phyloP scores from a whole-genome alignment of 768 basidiomycete genomes.

The Cystobasidium tubakii region DNA sequence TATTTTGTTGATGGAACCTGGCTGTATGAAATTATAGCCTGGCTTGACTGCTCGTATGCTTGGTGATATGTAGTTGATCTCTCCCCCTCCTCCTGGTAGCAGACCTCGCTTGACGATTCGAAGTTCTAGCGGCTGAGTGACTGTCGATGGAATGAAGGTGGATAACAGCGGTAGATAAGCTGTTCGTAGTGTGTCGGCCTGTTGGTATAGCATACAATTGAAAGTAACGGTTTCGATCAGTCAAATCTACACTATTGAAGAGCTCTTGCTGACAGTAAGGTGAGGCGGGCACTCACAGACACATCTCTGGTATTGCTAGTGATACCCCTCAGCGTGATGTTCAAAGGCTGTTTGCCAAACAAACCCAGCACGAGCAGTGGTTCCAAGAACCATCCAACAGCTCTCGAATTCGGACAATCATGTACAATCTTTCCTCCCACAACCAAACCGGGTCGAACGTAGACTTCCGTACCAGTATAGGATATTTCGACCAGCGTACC shows the following conservation, averaged over 20 bases:
- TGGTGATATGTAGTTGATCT: constrained; percentile 88
- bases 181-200: constrained; percentile 40
- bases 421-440: constrained; percentile 73
- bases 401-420: constrained; percentile 80
- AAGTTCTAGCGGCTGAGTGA: constrained; percentile 83
- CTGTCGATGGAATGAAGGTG: constrained; percentile 71
- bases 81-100: constrained; percentile 83
- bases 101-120: constrained; percentile 94
- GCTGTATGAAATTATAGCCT: constrained; percentile 74
- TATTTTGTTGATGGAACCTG: constrained; percentile 87
- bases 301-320: constrained; percentile 90
- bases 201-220: neutral
- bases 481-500: constrained; percentile 93
- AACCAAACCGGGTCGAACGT: constrained; percentile 87
- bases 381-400: constrained; percentile 91
- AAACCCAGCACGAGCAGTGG: constrained; percentile 82
- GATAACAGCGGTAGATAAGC: constrained; percentile 43
- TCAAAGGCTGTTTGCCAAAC: constrained; percentile 79
- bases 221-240: constrained; percentile 1
- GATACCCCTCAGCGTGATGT: constrained; percentile 75
- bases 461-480: constrained; percentile 72
- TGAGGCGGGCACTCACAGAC: constrained; percentile 58
- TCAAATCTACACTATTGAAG: neutral
- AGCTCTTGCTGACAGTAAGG: neutral
- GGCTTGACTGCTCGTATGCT: constrained; percentile 85